These are phyloP conservation scores for Pseudoscleropodium purum DNA, from an alignment of 225 moss, liverwort and hornwort species.

Conservation along the genomic window DNA sequence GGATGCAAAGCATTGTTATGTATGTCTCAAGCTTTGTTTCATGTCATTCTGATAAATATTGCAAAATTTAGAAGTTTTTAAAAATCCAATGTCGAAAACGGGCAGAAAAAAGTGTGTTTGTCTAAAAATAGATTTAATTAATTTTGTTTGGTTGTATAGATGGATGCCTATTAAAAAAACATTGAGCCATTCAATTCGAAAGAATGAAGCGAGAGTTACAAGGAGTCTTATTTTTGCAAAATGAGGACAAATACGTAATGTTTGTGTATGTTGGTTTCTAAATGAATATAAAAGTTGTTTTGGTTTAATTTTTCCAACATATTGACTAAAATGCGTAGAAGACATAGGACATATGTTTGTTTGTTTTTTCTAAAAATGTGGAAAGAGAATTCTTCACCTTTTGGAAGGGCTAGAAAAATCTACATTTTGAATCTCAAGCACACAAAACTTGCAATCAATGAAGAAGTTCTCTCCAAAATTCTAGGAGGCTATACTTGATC, in stretches of 20 bases:
- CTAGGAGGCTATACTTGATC: rapidly evolving
- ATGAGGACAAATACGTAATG: rapidly evolving
- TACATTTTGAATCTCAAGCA: not conserved
- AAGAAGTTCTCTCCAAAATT: rapidly evolving
- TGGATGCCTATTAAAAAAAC: too few species aligned
- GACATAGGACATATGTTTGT: rapidly evolving
- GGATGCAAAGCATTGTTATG: not conserved
- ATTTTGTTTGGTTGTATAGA: too few species aligned
- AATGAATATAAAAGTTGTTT: not conserved
- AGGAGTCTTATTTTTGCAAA: rapidly evolving
- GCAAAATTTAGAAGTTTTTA: not conserved
- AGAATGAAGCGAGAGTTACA: too few species aligned
- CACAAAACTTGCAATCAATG: rapidly evolving
- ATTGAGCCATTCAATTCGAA: not conserved
- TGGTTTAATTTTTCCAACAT: too few species aligned
- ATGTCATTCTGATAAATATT: not conserved
- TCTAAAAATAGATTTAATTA: not conserved
- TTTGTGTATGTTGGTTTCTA: rapidly evolving
- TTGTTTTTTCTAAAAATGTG: not conserved
- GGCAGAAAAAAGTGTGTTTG: rapidly evolving
- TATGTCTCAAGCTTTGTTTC: not conserved
- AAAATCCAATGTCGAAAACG: rapidly evolving
- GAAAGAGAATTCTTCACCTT: not conserved
- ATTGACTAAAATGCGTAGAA: not conserved
- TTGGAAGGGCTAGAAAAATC: not conserved